Percentiles rank a stretch among this genome's conserved stretches.
These are phyloP conservation scores for Cyclostephanos tholiformis DNA, from an alignment of 108 stramenopile genomes.

Conservation along the genomic window DNA sequence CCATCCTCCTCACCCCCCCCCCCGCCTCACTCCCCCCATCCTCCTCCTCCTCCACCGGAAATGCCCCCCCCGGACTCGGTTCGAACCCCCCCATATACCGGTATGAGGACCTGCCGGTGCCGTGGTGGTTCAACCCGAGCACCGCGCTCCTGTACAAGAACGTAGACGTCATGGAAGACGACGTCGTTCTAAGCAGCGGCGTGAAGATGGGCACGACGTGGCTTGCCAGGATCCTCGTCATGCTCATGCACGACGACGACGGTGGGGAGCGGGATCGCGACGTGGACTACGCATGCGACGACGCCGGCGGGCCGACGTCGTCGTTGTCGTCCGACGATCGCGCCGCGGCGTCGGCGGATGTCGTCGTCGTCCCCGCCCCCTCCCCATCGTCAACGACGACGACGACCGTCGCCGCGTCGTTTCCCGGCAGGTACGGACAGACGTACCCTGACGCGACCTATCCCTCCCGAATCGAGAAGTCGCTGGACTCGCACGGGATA, in stretches of 20 bases:
- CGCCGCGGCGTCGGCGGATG: too few relatives aligned
- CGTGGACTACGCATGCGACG: background rate
- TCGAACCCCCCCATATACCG: slow-evolving; percentile 21
- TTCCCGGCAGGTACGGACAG: slow-evolving; percentile 19
- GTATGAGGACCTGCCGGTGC: slow-evolving; percentile 29
- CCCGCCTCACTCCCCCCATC: too few relatives aligned
- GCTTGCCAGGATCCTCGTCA: slow-evolving; percentile 22
- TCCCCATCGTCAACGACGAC: background rate
- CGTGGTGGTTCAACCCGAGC: slow-evolving; percentile 34
- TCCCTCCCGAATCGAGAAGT: slow-evolving; percentile 12
- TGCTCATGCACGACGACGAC: slow-evolving; percentile 23
- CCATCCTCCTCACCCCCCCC: background rate
- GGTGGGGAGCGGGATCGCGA: background rate
- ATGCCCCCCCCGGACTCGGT: background rate
- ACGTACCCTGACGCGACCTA: slow-evolving; percentile 38
- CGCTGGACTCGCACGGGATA: slow-evolving; percentile 1
- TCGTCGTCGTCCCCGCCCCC: too few relatives aligned
- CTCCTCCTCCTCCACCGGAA: background rate
- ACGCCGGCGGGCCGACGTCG: background rate
- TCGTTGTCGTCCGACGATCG: too few relatives aligned
- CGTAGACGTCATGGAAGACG: slow-evolving; percentile 3
- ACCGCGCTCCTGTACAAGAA: slow-evolving; percentile 21
- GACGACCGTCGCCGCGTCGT: background rate
- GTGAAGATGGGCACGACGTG: slow-evolving; percentile 51
- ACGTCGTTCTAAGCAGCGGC: slow-evolving; percentile 28